Conservation (phyloP, 371 early-diverging fungal species). For the Saksenaea vasiformis region DNA sequence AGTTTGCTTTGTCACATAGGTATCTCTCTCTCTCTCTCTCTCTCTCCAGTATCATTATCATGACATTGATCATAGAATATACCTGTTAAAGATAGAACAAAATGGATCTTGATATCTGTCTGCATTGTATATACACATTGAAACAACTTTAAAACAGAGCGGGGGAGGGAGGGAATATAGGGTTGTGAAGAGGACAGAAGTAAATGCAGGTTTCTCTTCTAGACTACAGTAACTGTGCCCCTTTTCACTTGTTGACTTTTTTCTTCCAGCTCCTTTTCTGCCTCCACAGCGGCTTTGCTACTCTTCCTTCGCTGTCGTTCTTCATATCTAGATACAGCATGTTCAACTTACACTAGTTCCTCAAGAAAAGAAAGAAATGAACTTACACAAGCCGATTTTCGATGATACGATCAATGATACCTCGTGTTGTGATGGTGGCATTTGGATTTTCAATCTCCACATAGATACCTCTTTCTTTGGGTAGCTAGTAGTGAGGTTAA, state of each 20-base stretch:
- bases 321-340: conserved; percentile 43
- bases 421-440: conserved; percentile 78
- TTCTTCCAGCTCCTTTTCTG: conserved; percentile 65
- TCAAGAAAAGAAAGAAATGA: conserved; percentile 3
- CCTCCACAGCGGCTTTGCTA: conserved; percentile 67
- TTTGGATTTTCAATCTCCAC: conserved; percentile 73
- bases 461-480: conserved; percentile 76
- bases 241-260: conserved; percentile 28
- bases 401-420: conserved; percentile 87
- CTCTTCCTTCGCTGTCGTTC: conserved; percentile 78
- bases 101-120: background rate
- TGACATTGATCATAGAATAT: too few relatives aligned
- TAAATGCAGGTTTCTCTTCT: background rate
- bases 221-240: background rate
- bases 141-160: background rate
- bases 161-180: background rate
- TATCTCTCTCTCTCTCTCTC: too few relatives aligned
- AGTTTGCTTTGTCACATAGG: too few relatives aligned
- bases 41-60: too few relatives aligned
- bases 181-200: background rate
- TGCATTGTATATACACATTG: background rate
- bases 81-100: background rate
- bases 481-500: conserved; percentile 41
- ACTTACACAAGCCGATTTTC: conserved; percentile 78
- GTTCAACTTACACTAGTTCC: background rate